These are phyloP conservation scores for Colletotrichum siamense DNA, from an alignment of 2,329 filamentous ascomycete genomes.

Conservation along the genomic window DNA sequence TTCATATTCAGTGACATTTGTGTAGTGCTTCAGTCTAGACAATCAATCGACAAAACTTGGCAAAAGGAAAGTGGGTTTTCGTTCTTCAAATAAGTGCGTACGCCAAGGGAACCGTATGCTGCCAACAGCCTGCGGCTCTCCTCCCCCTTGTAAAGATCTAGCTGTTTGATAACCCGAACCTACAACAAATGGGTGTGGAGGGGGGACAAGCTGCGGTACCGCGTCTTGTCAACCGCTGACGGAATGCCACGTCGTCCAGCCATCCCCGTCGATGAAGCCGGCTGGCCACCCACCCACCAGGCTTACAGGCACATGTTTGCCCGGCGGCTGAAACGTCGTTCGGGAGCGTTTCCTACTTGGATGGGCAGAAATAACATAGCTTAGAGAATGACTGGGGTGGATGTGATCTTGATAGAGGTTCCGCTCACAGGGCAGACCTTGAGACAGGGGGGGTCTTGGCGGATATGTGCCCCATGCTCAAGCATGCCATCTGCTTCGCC, in stretches of 20 bases:
- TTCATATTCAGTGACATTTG: background rate
- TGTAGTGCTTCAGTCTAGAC: background rate
- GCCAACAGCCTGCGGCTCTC: background rate
- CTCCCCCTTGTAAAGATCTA: background rate
- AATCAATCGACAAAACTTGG: background rate
- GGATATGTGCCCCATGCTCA: conserved; percentile 1
- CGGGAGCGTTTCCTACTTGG: background rate
- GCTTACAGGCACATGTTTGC: background rate
- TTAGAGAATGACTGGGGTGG: background rate
- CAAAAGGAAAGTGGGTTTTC: background rate
- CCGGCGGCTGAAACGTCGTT: conserved; percentile 3
- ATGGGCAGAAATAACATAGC: background rate
- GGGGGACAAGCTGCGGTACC: background rate
- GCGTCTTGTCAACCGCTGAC: background rate
- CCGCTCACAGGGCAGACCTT: background rate
- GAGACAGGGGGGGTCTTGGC: background rate
- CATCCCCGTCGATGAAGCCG: conserved; percentile 4
- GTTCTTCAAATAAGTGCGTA: conserved; percentile 3
- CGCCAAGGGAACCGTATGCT: background rate
- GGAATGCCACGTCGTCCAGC: conserved; percentile 5
- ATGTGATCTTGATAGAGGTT: background rate
- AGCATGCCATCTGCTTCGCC: background rate
- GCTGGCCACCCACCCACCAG: background rate
- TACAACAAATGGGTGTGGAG: background rate
- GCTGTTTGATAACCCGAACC: background rate